phyloP scores from a whole-genome alignment of 768 basidiomycete genomes.

The Podaxis sp. region DNA sequence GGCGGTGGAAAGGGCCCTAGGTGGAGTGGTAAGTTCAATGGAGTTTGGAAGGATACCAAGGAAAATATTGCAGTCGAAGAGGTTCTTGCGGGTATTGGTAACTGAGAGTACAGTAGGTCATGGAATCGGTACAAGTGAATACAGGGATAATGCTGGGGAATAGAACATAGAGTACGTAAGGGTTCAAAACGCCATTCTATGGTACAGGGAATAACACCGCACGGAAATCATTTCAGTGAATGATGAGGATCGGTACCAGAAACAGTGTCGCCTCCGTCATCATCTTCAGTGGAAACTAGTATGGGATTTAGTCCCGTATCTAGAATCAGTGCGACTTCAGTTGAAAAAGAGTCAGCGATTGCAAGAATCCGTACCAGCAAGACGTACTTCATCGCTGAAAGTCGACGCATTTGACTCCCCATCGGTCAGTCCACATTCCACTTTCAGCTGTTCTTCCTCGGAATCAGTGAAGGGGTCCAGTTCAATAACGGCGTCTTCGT shows the following conservation, averaged over 20 bases:
- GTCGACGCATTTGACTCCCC: conserved; percentile 26
- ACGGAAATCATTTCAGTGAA: conserved; percentile 12
- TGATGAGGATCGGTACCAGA: conserved; percentile 13
- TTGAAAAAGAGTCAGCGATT: not conserved
- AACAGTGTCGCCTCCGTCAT: conserved; percentile 15
- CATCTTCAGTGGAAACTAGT: conserved; percentile 18
- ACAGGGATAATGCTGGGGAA: conserved; percentile 10
- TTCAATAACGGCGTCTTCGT: not conserved
- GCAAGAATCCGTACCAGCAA: not conserved
- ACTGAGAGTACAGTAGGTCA: conserved; percentile 3
- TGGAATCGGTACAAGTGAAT: not conserved
- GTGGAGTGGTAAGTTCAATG: conserved; percentile 74
- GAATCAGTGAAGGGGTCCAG: not conserved
- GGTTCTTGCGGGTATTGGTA: conserved; percentile 24
- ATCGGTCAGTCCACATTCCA: conserved; percentile 40
- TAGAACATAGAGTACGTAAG: not conserved
- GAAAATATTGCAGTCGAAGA: conserved; percentile 37
- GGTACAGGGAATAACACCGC: not conserved
- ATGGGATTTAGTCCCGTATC: not conserved
- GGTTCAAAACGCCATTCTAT: conserved; percentile 1
- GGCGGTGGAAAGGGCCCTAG: conserved; percentile 74
- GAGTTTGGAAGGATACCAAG: conserved; percentile 53
- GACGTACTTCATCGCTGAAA: not conserved
- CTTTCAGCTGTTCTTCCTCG: conserved; percentile 18
- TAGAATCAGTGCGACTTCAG: not conserved